Evolutionary conservation across 768 basidiomycete species (phyloP).

Genomic region (Baorangia bicolor): DNA sequence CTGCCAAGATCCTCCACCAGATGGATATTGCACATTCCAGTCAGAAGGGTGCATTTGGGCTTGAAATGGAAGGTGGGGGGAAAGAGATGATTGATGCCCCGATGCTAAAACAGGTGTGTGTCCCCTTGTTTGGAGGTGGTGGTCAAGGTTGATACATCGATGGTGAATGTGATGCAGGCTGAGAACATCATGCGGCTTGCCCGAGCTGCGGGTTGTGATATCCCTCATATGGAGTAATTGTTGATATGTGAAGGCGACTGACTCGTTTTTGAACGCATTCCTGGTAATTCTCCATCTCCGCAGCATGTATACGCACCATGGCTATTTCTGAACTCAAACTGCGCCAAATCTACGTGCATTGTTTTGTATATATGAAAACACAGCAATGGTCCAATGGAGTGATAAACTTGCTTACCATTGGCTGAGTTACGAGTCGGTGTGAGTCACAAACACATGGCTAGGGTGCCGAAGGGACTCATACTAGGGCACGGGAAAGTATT

Average conservation of each 20-base stretch:
- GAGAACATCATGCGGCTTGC: constrained; percentile 54
- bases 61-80: constrained; percentile 52
- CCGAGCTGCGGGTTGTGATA: constrained; percentile 50
- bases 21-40: constrained; percentile 60
- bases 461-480: not conserved
- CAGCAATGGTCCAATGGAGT: not conserved
- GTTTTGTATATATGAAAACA: not conserved
- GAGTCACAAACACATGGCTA: too few species aligned
- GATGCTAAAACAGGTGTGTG: constrained; percentile 69
- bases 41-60: constrained; percentile 67
- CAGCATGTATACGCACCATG: not conserved
- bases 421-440: not conserved
- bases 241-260: not conserved
- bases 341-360: not conserved
- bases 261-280: not conserved
- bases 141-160: constrained; percentile 1
- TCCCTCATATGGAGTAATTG: constrained; percentile 42
- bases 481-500: not conserved
- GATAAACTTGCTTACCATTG: not conserved
- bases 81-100: constrained; percentile 91
- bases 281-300: not conserved
- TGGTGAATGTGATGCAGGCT: constrained; percentile 35
- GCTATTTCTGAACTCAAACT: not conserved
- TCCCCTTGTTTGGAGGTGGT: not conserved
- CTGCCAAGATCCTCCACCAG: constrained; percentile 64